A percentile compares a stretch with the other conserved stretches of the same genome.
phyloP scores from a whole-genome alignment of 148 eudicot genomes.

The Rhododendron molle region DNA sequence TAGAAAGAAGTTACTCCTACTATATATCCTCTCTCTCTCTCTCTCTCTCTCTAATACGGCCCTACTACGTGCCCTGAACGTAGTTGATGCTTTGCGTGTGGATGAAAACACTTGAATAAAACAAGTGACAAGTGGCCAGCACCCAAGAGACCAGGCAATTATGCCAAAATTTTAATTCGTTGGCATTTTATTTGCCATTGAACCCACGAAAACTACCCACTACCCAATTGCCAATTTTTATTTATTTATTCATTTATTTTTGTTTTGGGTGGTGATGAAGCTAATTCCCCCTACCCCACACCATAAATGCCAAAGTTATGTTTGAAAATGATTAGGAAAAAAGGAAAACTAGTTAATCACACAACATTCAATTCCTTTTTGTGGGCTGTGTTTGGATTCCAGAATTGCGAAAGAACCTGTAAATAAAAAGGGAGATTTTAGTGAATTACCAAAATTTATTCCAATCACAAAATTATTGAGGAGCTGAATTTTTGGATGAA shows the following conservation, averaged over 20 bases:
- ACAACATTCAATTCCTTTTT: too few relatives aligned
- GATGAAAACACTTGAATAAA: background rate
- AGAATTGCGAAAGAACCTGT: background rate
- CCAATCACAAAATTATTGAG: background rate
- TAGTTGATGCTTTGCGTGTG: background rate
- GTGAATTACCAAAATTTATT: background rate
- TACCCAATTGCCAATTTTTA: background rate
- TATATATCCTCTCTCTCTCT: background rate
- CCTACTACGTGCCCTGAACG: background rate
- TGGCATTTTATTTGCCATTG: background rate
- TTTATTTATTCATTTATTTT: background rate
- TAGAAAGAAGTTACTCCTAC: too few relatives aligned
- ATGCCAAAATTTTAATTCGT: background rate
- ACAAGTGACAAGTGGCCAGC: background rate
- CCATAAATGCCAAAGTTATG: background rate
- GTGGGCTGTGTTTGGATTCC: too few relatives aligned
- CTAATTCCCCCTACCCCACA: background rate
- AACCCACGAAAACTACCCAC: background rate
- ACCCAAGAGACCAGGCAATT: background rate
- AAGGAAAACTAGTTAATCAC: background rate
- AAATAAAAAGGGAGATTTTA: too few relatives aligned
- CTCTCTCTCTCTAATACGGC: background rate
- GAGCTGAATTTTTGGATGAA: background rate
- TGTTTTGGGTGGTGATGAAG: background rate
- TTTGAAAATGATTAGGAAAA: background rate